A percentile compares a stretch with the other conserved stretches of the same genome.
Evolutionary conservation across 768 basidiomycete genomes (phyloP).

Genomic region (Erythrobasidium yunnanense): DNA sequence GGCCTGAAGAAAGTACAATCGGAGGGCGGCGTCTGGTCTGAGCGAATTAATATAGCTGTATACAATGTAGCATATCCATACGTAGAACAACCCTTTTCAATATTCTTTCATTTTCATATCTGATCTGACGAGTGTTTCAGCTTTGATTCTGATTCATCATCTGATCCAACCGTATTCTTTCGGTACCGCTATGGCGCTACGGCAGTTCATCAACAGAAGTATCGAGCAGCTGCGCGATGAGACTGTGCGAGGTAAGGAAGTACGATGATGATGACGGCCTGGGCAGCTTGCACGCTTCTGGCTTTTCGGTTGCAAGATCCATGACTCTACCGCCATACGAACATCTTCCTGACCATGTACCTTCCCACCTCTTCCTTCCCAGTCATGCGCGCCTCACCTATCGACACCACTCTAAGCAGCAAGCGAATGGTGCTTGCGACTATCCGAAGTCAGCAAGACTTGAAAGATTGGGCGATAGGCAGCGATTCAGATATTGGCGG

Average conservation of each 20-base stretch:
- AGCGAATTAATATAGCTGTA: too few species aligned
- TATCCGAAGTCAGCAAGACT: constrained; percentile 53
- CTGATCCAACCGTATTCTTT: neutral
- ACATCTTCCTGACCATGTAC: neutral
- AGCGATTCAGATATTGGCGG: constrained; percentile 85
- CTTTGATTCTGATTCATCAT: neutral
- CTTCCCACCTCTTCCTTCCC: too few species aligned
- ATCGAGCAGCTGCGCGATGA: constrained; percentile 34
- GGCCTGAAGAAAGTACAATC: neutral
- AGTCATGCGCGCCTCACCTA: constrained; percentile 35
- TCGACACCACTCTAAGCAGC: neutral
- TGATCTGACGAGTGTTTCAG: too few species aligned
- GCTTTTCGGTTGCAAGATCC: neutral
- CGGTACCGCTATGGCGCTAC: constrained; percentile 28
- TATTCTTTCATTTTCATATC: too few species aligned
- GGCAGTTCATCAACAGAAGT: constrained; percentile 30
- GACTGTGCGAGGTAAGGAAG: constrained; percentile 26
- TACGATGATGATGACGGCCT: neutral
- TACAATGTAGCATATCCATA: neutral
- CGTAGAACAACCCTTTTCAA: too few species aligned
- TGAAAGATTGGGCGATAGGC: constrained; percentile 60
- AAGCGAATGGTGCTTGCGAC: constrained; percentile 48
- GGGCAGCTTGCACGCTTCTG: neutral
- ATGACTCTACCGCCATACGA: neutral
- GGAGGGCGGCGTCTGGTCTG: too few species aligned